These are phyloP conservation scores for Mycena galericulata DNA, from an alignment of 768 basidiomycete genomes.

Conservation along the genomic window DNA sequence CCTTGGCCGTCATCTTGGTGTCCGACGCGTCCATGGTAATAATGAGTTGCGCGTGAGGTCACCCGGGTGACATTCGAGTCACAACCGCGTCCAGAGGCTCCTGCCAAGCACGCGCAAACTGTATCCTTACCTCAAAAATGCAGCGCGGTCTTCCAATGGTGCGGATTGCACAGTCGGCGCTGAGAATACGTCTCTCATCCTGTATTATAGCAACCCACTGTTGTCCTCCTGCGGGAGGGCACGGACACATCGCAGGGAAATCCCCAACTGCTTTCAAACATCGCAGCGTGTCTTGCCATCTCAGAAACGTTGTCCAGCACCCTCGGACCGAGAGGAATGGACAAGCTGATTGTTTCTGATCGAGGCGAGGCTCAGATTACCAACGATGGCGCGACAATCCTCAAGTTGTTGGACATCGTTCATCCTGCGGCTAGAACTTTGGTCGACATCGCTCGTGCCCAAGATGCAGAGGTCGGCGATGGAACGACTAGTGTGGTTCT, in stretches of 20 bases:
- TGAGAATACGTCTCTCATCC: slow-evolving; percentile 27
- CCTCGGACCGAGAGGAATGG: slow-evolving; percentile 99
- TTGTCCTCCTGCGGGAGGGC: slow-evolving; percentile 95
- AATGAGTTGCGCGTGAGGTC: too few relatives aligned
- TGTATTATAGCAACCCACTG: slow-evolving; percentile 88
- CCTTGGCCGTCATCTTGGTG: slow-evolving; percentile 40
- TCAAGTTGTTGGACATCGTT: slow-evolving; percentile 96
- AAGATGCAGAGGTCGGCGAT: slow-evolving; percentile 98
- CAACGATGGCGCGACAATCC: slow-evolving; percentile 98
- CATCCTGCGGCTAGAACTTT: slow-evolving; percentile 98
- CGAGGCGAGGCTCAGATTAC: slow-evolving; percentile 98
- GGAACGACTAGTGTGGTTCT: slow-evolving; percentile 98
- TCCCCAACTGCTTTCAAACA: slow-evolving; percentile 93
- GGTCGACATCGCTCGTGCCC: slow-evolving; percentile 97
- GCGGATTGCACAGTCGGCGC: slow-evolving; percentile 22
- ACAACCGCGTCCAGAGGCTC: too few relatives aligned
- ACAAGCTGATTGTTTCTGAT: slow-evolving; percentile 95
- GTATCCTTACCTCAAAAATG: slow-evolving; percentile 65
- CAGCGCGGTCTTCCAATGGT: slow-evolving; percentile 88
- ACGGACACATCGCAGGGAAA: slow-evolving; percentile 97
- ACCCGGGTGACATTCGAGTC: too few relatives aligned
- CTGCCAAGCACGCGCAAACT: slow-evolving; percentile 4
- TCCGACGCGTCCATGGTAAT: slow-evolving; percentile 32
- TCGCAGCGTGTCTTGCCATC: slow-evolving; percentile 95
- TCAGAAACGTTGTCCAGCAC: slow-evolving; percentile 92